Conservation (phyloP, 176 grass and related monocot genomes). For the Carex pumila region DNA sequence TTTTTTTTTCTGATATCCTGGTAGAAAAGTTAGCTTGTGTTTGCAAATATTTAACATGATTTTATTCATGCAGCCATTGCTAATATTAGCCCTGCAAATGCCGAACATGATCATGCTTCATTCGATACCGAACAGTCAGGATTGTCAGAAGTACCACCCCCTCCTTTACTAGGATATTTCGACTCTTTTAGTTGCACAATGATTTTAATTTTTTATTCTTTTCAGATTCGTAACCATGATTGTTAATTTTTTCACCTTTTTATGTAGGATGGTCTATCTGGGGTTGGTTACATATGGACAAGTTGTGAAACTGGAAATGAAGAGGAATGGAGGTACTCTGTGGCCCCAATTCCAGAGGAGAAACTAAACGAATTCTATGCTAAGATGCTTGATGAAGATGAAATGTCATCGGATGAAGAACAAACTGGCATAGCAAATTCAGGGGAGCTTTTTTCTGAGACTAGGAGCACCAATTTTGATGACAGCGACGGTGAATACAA, state of each 20-base stretch:
- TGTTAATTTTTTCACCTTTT: constrained; percentile 23
- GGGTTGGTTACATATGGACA: constrained; percentile 86
- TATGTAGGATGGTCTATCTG: constrained; percentile 45
- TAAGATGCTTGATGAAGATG: constrained; percentile 27
- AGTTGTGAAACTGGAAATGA: constrained; percentile 47
- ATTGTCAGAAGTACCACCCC: constrained; percentile 34
- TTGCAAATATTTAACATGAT: constrained; percentile 3
- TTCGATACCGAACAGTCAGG: constrained; percentile 38
- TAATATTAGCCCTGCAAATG: constrained; percentile 49
- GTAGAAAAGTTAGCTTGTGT: not conserved
- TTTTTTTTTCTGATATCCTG: not conserved
- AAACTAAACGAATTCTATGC: constrained; percentile 58
- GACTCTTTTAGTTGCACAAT: constrained; percentile 16
- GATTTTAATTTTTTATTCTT: constrained; percentile 11
- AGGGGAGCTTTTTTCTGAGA: constrained; percentile 28
- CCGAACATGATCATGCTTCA: constrained; percentile 23
- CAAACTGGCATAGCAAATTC: constrained; percentile 27
- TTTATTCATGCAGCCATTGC: constrained; percentile 55
- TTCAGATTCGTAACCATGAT: constrained; percentile 9
- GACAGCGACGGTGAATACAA: constrained; percentile 31
- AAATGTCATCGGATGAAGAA: constrained; percentile 41
- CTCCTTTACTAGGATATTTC: not conserved
- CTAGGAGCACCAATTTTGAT: constrained; percentile 27
- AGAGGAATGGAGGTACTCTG: constrained; percentile 86
- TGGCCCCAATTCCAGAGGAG: constrained; percentile 71